phyloP scores from a whole-genome alignment of 306 rosid genomes.

The Glycyrrhiza uralensis region DNA sequence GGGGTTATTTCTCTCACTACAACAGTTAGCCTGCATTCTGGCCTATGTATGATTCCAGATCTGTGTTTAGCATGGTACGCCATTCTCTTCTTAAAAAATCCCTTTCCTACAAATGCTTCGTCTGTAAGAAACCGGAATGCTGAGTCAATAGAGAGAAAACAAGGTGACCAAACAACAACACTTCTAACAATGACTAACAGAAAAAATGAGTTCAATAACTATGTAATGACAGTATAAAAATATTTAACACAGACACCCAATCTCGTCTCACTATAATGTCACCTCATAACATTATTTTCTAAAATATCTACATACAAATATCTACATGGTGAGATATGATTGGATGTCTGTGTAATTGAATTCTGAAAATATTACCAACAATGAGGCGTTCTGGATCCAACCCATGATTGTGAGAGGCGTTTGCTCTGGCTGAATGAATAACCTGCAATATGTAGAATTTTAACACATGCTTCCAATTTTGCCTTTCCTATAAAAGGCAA shows the following conservation, averaged over 20 bases:
- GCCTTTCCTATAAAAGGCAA: background rate
- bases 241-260: no score
- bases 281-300: no score
- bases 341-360: no score
- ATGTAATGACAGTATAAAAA: no score
- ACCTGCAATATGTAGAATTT: conserved; percentile 49
- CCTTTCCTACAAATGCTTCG: conserved; percentile 91
- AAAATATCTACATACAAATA: no score
- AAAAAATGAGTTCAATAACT: no score
- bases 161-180: conserved; percentile 12
- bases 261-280: no score
- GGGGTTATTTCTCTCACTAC: conserved; percentile 83
- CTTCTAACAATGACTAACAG: conserved; percentile 9
- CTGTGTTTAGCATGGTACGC: conserved; percentile 49
- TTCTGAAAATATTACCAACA: conserved; percentile 66
- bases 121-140: conserved; percentile 43
- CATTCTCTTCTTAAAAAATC: conserved; percentile 49
- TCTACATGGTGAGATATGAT: no score
- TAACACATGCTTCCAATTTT: background rate
- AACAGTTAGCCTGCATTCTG: conserved; percentile 81
- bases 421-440: conserved; percentile 87
- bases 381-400: conserved; percentile 85
- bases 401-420: conserved; percentile 89
- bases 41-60: conserved; percentile 46
- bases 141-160: conserved; percentile 21